Evolutionary conservation across 371 early-diverging fungal species (phyloP).

Genomic region (Umbelopsis sp.): DNA sequence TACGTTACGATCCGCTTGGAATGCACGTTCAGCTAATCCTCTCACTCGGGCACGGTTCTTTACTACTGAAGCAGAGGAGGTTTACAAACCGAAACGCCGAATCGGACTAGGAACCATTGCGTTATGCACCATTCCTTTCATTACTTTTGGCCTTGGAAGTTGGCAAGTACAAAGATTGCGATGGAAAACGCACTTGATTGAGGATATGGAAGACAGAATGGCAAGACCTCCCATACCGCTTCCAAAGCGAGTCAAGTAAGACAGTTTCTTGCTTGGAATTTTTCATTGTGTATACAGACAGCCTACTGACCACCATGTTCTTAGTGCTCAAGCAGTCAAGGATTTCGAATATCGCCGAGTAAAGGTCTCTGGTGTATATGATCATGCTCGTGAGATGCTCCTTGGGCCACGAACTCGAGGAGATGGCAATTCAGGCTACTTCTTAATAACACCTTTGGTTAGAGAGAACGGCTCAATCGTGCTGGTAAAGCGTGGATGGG

Average conservation of each 20-base stretch:
- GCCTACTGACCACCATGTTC: no score
- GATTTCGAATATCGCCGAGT: constrained; percentile 80
- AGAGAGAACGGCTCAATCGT: constrained; percentile 75
- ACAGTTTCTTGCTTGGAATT: constrained; percentile 18
- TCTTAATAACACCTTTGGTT: constrained; percentile 83
- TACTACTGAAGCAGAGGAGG: constrained; percentile 27
- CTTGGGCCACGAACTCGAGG: constrained; percentile 79
- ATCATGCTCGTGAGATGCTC: constrained; percentile 77
- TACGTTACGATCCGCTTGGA: constrained; percentile 53
- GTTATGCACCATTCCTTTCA: constrained; percentile 70
- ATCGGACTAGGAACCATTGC: constrained; percentile 46
- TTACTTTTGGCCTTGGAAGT: constrained; percentile 83
- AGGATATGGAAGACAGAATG: constrained; percentile 71
- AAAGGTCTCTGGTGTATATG: constrained; percentile 65
- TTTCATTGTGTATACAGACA: neutral
- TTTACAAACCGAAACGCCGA: constrained; percentile 21
- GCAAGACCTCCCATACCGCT: constrained; percentile 67
- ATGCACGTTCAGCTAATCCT: neutral
- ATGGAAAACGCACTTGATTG: constrained; percentile 87
- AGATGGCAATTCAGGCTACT: constrained; percentile 80
- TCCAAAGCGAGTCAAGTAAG: constrained; percentile 69
- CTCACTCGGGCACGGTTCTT: constrained; percentile 39
- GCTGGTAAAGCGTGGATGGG: constrained; percentile 90
- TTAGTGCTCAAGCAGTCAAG: constrained; percentile 51
- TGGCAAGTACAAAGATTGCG: constrained; percentile 92